phyloP scores from a whole-genome alignment of 805 yeast genomes.

The Wickerhamiella vanderwaltii region DNA sequence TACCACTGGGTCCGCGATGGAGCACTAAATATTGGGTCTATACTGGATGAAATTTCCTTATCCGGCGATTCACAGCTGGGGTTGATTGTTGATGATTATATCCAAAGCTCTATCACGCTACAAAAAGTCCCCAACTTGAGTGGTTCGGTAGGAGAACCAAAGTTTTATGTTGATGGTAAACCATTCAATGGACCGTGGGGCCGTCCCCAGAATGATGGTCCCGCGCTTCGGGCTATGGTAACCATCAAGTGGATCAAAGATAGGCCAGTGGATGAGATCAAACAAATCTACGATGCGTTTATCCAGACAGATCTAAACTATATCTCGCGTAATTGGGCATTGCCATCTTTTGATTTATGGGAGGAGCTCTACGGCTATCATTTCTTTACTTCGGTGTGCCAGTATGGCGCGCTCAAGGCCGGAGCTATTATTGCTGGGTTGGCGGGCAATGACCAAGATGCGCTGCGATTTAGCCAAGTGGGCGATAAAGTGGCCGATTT shows the following conservation, averaged over 20 bases:
- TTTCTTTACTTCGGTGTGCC: conserved; percentile 67
- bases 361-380: conserved; percentile 71
- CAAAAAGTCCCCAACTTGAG: conserved; percentile 61
- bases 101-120: conserved; percentile 43
- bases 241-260: conserved; percentile 39
- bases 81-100: conserved; percentile 42
- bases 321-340: conserved; percentile 48
- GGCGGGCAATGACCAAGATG: conserved; percentile 12
- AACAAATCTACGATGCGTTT: conserved; percentile 38
- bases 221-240: conserved; percentile 66
- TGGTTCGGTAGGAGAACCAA: conserved; percentile 90
- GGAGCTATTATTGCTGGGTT: conserved; percentile 35
- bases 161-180: conserved; percentile 54
- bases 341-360: conserved; percentile 78
- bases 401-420: conserved; percentile 51
- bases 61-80: conserved; percentile 17
- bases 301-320: conserved; percentile 62
- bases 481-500: conserved; percentile 12
- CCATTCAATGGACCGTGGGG: conserved; percentile 71
- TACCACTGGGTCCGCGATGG: conserved; percentile 88
- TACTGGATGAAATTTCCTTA: conserved; percentile 33
- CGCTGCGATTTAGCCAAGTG: conserved; percentile 2
- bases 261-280: conserved; percentile 30
- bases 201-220: conserved; percentile 92
- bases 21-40: conserved; percentile 52